A percentile compares a stretch with the other conserved stretches of the same genome.
Evolutionary conservation across 2,329 filamentous ascomycete species (phyloP).

Genomic region (Colletotrichum limetticola): DNA sequence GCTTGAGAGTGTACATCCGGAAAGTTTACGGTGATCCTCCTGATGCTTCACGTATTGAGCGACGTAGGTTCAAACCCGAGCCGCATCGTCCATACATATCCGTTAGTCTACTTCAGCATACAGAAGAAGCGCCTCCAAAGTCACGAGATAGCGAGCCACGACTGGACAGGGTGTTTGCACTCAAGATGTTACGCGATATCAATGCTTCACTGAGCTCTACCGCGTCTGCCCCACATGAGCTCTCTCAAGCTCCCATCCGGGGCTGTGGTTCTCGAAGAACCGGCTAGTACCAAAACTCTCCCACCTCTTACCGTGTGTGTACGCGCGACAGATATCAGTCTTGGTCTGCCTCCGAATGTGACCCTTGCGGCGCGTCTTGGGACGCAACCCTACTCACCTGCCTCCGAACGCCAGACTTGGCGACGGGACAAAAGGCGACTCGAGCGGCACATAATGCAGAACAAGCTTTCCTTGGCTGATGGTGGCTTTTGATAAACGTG

Average conservation of each 20-base stretch:
- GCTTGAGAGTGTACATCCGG: not conserved
- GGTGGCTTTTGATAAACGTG: not conserved
- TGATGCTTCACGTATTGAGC: not conserved
- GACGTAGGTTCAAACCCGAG: not conserved
- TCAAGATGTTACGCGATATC: no score
- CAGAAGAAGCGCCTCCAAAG: not conserved
- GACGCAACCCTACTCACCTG: not conserved
- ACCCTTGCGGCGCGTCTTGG: slow-evolving; percentile 11
- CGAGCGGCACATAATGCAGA: not conserved
- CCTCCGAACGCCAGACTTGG: not conserved
- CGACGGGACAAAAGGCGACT: not conserved
- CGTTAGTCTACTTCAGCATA: not conserved
- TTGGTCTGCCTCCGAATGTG: slow-evolving; percentile 20
- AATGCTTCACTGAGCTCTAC: not conserved
- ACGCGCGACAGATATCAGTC: not conserved
- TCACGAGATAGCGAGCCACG: not conserved
- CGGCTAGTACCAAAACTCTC: not conserved
- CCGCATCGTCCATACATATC: not conserved
- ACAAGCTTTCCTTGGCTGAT: slow-evolving; percentile 31
- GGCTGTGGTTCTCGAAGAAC: no score
- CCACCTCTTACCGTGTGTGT: not conserved
- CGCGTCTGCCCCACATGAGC: not conserved
- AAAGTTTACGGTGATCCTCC: not conserved
- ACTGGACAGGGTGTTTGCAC: no score
- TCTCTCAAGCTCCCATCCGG: not conserved